Percentiles rank a stretch among this genome's conserved stretches.
phyloP scores from a whole-genome alignment of 257 asterid species.

The Primulina eburnea region DNA sequence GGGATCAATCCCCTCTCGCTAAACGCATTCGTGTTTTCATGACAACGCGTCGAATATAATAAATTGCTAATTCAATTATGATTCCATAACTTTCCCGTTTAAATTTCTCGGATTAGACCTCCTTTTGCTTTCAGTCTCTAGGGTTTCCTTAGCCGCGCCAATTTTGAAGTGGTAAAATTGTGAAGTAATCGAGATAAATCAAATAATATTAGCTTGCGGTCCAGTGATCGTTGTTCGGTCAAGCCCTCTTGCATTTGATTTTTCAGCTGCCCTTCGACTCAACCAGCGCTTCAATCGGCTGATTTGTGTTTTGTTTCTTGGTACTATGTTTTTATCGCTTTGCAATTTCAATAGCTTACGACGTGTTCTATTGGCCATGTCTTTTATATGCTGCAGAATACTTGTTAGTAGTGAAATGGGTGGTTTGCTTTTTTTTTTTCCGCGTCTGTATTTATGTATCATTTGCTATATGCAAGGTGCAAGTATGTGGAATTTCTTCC shows the following conservation, averaged over 20 bases:
- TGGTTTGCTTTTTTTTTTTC: background rate
- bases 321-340: background rate
- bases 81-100: background rate
- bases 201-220: background rate
- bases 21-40: slow-evolving; percentile 3
- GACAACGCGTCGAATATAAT: background rate
- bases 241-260: slow-evolving; percentile 18
- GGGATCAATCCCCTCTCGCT: slow-evolving; percentile 16
- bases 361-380: background rate
- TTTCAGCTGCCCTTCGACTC: slow-evolving; percentile 33
- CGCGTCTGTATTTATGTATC: background rate
- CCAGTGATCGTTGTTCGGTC: slow-evolving; percentile 17
- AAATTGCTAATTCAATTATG: background rate
- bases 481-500: background rate
- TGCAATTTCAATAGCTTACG: background rate
- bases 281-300: slow-evolving; percentile 37
- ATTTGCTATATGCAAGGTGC: background rate
- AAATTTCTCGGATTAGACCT: background rate
- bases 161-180: slow-evolving; percentile 11
- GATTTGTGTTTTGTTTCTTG: background rate
- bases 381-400: background rate
- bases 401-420: background rate
- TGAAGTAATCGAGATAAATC: background rate
- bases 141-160: slow-evolving; percentile 44
- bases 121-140: slow-evolving; percentile 24